Conservation (phyloP, 768 basidiomycete species). For the Agaricus blazei region DNA sequence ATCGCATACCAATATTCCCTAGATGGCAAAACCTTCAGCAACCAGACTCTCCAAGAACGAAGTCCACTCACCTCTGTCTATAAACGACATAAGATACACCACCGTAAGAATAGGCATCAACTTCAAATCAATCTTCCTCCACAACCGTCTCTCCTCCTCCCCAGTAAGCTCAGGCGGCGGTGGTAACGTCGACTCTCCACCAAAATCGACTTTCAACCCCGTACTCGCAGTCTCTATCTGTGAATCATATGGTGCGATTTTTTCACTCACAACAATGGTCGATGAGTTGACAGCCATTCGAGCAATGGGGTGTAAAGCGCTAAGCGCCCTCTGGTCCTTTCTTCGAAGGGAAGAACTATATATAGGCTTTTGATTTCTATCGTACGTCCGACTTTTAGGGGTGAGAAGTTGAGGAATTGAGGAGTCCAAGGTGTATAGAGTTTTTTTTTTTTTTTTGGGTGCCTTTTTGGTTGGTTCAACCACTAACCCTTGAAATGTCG, state of each 20-base stretch:
- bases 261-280: not conserved
- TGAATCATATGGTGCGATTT: not conserved
- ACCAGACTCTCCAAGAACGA: not conserved
- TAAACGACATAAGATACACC: conserved; percentile 60
- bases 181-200: conserved; percentile 5
- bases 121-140: conserved; percentile 53
- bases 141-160: conserved; percentile 37
- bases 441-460: too few species aligned
- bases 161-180: not conserved
- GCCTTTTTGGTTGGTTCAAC: too few species aligned
- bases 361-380: too few species aligned
- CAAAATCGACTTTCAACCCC: not conserved
- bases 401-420: too few species aligned
- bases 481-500: too few species aligned
- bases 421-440: too few species aligned
- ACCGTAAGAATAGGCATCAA: conserved; percentile 54
- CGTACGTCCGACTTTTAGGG: too few species aligned
- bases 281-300: not conserved
- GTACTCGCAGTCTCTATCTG: conserved; percentile 1
- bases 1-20: conserved; percentile 52
- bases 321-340: too few species aligned
- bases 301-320: too few species aligned
- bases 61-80: conserved; percentile 48
- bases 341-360: too few species aligned
- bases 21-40: not conserved